Evolutionary conservation across 139 green algal species (phyloP).

Genomic region (Chlorella vulgaris): DNA sequence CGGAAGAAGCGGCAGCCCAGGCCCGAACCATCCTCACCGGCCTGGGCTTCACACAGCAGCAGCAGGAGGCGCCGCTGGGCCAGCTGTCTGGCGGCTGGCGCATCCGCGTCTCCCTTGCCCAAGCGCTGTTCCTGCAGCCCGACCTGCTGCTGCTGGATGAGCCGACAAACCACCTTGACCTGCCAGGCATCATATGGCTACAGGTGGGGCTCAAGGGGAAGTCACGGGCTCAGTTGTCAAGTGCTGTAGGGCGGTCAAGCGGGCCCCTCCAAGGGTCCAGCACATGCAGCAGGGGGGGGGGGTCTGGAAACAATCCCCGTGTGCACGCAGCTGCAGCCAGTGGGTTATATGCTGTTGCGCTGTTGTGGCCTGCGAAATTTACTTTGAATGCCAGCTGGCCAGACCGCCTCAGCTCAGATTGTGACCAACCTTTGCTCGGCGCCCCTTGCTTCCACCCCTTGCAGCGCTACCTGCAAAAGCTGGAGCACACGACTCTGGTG

Average conservation of each 20-base stretch:
- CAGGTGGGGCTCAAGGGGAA: slow-evolving; percentile 44
- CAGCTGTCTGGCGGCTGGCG: slow-evolving; percentile 77
- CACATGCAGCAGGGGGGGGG: no score
- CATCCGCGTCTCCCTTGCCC: slow-evolving; percentile 81
- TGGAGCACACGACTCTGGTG: slow-evolving; percentile 80
- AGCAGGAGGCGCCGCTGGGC: slow-evolving; percentile 38
- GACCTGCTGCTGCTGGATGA: slow-evolving; percentile 91
- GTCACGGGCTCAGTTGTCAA: not conserved
- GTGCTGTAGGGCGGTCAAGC: not conserved
- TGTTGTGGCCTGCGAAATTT: no score
- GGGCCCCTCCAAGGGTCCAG: not conserved
- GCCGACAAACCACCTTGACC: slow-evolving; percentile 84
- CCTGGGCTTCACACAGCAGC: slow-evolving; percentile 45
- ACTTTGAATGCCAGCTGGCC: no score
- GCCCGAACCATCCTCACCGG: slow-evolving; percentile 44
- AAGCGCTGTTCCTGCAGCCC: slow-evolving; percentile 80
- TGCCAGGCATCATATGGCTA: slow-evolving; percentile 87
- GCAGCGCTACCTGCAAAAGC: slow-evolving; percentile 53
- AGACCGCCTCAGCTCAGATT: no score
- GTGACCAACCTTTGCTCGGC: no score
- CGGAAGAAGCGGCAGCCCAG: slow-evolving; percentile 34
- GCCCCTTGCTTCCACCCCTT: not conserved
- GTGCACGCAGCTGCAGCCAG: no score
- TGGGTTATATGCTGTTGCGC: no score
- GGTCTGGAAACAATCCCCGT: no score